Conservation (phyloP, 257 asterid genomes). For the Nemophila menziesii region DNA sequence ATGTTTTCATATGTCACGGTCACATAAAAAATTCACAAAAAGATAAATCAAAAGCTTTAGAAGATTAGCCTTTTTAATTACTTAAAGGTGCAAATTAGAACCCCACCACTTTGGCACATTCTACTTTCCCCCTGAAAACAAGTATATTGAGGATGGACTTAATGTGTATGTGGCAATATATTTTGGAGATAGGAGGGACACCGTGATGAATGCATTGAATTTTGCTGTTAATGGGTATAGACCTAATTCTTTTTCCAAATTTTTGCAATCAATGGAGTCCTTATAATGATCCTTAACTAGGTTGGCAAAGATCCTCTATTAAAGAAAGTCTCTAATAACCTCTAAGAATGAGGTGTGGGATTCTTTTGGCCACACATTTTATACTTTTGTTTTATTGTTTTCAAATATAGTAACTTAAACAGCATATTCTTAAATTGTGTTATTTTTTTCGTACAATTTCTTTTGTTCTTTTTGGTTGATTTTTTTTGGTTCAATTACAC, state of each 20-base stretch:
- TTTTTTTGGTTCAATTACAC: too few relatives aligned
- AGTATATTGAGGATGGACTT: not conserved
- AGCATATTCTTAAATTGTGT: too few relatives aligned
- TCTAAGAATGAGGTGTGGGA: too few relatives aligned
- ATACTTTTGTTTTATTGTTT: too few relatives aligned
- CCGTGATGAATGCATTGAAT: constrained; percentile 1
- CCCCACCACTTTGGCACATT: constrained; percentile 8
- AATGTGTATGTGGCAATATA: not conserved
- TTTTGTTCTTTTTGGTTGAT: too few relatives aligned
- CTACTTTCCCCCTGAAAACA: constrained; percentile 6
- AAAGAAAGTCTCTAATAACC: constrained; percentile 3
- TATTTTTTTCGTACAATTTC: too few relatives aligned
- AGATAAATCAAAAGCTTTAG: not conserved
- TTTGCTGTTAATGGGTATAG: not conserved
- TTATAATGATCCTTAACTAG: not conserved
- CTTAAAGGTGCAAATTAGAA: not conserved
- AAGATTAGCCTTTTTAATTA: not conserved
- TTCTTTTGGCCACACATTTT: too few relatives aligned
- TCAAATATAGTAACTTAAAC: too few relatives aligned
- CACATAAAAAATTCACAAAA: not conserved
- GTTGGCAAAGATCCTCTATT: too few relatives aligned
- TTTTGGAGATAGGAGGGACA: not conserved
- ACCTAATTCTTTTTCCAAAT: not conserved
- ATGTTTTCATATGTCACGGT: not conserved
- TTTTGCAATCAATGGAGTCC: not conserved